Evolutionary conservation across 345 rosid genomes (phyloP).

Genomic region (Salix dunnii): DNA sequence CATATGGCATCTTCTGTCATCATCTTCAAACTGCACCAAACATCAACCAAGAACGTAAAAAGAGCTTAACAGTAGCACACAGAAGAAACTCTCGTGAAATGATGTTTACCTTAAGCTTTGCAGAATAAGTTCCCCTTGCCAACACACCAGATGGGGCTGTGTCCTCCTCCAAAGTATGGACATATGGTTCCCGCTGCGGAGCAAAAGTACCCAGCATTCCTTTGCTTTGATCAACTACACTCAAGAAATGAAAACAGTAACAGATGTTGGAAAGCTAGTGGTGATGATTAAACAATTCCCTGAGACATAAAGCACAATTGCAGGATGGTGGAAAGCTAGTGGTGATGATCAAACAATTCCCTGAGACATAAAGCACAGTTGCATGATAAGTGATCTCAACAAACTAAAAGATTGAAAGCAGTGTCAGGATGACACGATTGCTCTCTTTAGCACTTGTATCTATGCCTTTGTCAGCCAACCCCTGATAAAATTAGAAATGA

Average conservation of each 20-base stretch:
- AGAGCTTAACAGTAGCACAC: background rate
- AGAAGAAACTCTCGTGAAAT: background rate
- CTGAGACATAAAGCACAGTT: background rate
- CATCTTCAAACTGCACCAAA: slow-evolving; percentile 52
- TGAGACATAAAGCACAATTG: background rate
- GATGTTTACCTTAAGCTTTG: slow-evolving; percentile 41
- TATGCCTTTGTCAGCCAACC: too few relatives aligned
- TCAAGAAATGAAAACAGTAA: background rate
- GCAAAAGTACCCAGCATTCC: slow-evolving; percentile 68
- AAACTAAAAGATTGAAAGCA: too few relatives aligned
- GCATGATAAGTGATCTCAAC: background rate
- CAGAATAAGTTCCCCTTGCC: slow-evolving; percentile 52
- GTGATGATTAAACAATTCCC: background rate
- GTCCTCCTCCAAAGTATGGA: slow-evolving; percentile 48
- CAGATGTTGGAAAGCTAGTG: background rate
- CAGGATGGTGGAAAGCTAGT: background rate
- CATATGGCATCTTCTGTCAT: slow-evolving; percentile 52
- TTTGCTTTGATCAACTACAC: slow-evolving; percentile 46
- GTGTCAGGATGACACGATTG: too few relatives aligned
- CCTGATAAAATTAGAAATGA: too few relatives aligned
- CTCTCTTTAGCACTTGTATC: too few relatives aligned
- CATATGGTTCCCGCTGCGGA: slow-evolving; percentile 47
- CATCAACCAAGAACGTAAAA: background rate
- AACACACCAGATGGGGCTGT: slow-evolving; percentile 52
- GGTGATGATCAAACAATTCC: background rate